Percentiles rank a stretch among this genome's conserved stretches.
Evolutionary conservation across 2,329 filamentous ascomycete genomes (phyloP).

Genomic region (Stachybotrys echinatus): DNA sequence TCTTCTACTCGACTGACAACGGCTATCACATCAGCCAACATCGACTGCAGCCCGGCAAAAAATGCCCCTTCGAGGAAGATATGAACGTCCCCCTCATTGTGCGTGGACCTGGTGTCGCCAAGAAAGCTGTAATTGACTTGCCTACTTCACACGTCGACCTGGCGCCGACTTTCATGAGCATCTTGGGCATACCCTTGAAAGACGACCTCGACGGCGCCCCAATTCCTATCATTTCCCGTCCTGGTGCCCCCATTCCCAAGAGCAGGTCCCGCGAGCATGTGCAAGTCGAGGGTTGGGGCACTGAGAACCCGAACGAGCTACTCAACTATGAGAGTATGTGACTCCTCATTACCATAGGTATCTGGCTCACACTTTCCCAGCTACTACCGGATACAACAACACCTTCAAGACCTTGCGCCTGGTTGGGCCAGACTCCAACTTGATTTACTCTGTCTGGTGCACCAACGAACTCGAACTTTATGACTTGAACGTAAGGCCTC

Average conservation of each 20-base stretch:
- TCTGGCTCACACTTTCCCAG: neutral
- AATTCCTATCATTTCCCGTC: conserved; percentile 27
- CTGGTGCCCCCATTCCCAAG: neutral
- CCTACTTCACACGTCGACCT: conserved; percentile 50
- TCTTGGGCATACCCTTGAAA: conserved; percentile 25
- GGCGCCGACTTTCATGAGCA: conserved; percentile 45
- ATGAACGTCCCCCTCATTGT: conserved; percentile 47
- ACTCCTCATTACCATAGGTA: neutral
- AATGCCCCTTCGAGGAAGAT: conserved; percentile 27
- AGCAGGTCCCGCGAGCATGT: neutral
- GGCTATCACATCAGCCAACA: conserved; percentile 10
- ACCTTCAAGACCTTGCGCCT: neutral
- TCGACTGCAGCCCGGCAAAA: conserved; percentile 6
- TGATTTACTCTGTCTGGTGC: neutral
- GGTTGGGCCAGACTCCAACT: neutral
- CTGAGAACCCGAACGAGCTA: neutral
- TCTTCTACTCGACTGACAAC: conserved; percentile 8
- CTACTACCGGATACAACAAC: neutral
- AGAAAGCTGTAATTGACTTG: conserved; percentile 25
- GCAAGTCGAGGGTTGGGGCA: neutral
- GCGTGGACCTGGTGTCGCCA: conserved; percentile 40
- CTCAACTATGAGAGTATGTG: neutral
- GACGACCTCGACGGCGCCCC: conserved; percentile 46
- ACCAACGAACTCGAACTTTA: neutral
- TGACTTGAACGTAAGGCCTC: neutral